phyloP scores from a whole-genome alignment of 768 basidiomycete genomes.

The Lactarius sp. region DNA sequence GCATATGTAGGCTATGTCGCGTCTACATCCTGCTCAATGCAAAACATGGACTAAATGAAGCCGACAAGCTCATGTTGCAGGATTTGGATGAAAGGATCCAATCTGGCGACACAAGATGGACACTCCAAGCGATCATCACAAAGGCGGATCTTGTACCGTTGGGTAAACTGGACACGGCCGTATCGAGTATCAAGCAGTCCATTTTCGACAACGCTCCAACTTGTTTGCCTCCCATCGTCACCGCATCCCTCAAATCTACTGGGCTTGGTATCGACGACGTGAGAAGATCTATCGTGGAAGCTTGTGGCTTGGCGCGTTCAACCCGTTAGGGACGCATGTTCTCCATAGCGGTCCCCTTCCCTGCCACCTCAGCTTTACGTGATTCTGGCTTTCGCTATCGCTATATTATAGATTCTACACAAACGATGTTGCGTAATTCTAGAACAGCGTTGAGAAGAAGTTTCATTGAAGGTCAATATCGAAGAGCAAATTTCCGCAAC shows the following conservation, averaged over 20 bases:
- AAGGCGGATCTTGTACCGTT: slow-evolving; percentile 54
- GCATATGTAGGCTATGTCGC: slow-evolving; percentile 50
- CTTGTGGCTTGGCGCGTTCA: slow-evolving; percentile 41
- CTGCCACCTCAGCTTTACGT: background rate
- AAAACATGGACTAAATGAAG: slow-evolving; percentile 53
- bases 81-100: slow-evolving; percentile 40
- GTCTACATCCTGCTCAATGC: slow-evolving; percentile 69
- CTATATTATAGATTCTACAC: background rate
- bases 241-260: slow-evolving; percentile 42
- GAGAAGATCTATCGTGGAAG: slow-evolving; percentile 54
- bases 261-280: slow-evolving; percentile 54
- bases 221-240: slow-evolving; percentile 63
- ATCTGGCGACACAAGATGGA: slow-evolving; percentile 43
- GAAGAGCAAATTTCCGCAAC: slow-evolving; percentile 77
- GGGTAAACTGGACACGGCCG: slow-evolving; percentile 29
- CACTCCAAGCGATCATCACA: slow-evolving; percentile 68
- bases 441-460: background rate
- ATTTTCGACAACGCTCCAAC: slow-evolving; percentile 53
- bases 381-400: slow-evolving; percentile 6
- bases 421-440: background rate
- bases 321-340: background rate
- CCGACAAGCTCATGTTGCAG: slow-evolving; percentile 58
- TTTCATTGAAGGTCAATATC: slow-evolving; percentile 48
- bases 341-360: background rate
- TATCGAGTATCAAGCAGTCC: slow-evolving; percentile 43